Base-by-base conservation (phyloP, 352 stramenopile species). In the Pythium phragmitis region DNA sequence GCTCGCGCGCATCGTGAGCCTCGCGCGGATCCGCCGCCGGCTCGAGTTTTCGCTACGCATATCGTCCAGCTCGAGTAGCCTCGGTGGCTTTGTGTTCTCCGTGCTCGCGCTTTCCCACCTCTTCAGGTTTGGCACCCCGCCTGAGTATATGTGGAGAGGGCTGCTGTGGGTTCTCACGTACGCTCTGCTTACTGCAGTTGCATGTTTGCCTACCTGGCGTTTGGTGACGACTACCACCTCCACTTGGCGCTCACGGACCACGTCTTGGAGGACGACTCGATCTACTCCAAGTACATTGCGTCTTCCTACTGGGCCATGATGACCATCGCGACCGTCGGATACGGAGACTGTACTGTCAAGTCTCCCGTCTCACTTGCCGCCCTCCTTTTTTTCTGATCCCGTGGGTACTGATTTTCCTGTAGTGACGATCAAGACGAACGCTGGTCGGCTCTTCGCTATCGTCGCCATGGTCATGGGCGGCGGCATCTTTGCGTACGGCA, bases 251-350 rank as follows among this genome's bases (percentile, higher is more conserved):
- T 91, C n/a, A 69, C 70, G 2, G 52, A 71, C 3, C 74, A 71
- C 2, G 42, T 73, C 34, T 60, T 92, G 16, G 69, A 89, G 53
- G 73, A 90, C 42, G 48, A 75, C 11, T 72, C 81, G 19, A 67
- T 91, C 36, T 66, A 76, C 14, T 79, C 81, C 26, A 79, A 86
- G 57, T 94, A 92, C 61, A 81, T 94, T 19, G 82, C 85, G 9
- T 72, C 85, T 2, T 90, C 88, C n/a, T 94, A 94, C 71, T 91
- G 82, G 85, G 82, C 85, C 23, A 92, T 94, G 72, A 94, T 91
- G 85, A 94, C 85, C 0, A 88, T 94, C 72, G 87, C 84, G 11
- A 91, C 84, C 0, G 82, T 91, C 28, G 84, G 84, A 58, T 92
- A 91, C 54, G 84, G 84, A 17, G 84, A 92, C 52, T 73, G 82